These are phyloP conservation scores for Gillenia trifoliata DNA, from an alignment of 306 rosid species.

Conservation along the genomic window DNA sequence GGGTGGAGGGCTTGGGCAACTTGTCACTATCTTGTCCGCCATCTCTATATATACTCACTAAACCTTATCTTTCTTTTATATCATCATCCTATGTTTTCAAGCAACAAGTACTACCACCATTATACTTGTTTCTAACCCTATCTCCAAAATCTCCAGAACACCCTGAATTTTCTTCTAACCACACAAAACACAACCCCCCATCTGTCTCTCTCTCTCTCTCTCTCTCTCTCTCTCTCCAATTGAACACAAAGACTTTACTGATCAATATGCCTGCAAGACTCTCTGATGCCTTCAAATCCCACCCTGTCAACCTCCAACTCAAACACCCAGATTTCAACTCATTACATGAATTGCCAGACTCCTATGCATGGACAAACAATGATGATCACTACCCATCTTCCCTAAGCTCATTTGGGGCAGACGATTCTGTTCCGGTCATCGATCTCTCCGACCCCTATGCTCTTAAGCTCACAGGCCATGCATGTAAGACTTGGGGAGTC, in stretches of 20 bases:
- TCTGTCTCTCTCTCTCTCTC: neutral
- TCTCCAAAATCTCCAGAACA: neutral
- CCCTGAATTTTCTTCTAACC: neutral
- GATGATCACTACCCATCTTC: constrained; percentile 13
- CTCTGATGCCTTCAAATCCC: constrained; percentile 54
- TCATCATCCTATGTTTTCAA: constrained; percentile 28
- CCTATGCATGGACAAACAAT: constrained; percentile 56
- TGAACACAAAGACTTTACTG: neutral
- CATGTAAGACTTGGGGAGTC: constrained; percentile 86
- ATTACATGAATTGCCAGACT: constrained; percentile 64
- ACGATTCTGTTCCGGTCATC: constrained; percentile 44
- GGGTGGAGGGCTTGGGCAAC: constrained; percentile 18
- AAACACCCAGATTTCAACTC: constrained; percentile 63
- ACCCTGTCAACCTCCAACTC: constrained; percentile 52
- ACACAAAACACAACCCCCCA: neutral
- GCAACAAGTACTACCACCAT: neutral
- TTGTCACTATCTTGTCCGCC: constrained; percentile 46
- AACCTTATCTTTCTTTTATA: constrained; percentile 26
- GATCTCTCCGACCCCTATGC: constrained; percentile 69
- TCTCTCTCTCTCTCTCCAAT: too few species aligned
- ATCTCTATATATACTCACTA: constrained; percentile 53
- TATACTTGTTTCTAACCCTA: neutral
- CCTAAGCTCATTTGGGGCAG: neutral
- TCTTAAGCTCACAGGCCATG: constrained; percentile 43
- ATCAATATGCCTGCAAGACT: constrained; percentile 57